Base-by-base conservation (phyloP, 352 stramenopile genomes). In the Elongisporangium prolatum region DNA sequence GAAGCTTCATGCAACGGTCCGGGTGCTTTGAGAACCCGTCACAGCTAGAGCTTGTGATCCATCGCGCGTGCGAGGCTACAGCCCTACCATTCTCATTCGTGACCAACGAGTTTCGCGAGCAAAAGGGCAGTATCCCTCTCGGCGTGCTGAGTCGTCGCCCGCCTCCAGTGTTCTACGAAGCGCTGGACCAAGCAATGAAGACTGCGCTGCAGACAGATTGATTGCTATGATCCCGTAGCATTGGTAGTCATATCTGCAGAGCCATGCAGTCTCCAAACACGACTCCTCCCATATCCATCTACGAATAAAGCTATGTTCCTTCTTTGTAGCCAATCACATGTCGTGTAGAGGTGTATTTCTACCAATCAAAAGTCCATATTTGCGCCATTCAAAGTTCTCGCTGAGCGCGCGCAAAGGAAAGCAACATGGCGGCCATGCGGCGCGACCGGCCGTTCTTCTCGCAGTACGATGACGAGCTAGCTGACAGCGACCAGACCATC, bases 401-500 rank as follows among this genome's bases (percentile, higher is more conserved):
- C 28, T 8, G 4, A 1, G 28, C 28, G 28, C 28, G 4, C 4
- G 28, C 28, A 40, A 13, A 13, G 28, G 28, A 40, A 40, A 40
- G 28, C 28, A 40, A 9, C 28, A 40, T 40, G 28, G 28, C 28
- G 28, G 28, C 28, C 28, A 40, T 40, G 28, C 28, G 28, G 28
- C 28, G 28, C 28, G 28, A 40, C 28, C 65, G 56, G n/a, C 54
- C 58, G 22, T 67, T 65, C 50, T 91, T 87, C 51, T 64, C 67
- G 25, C 68, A 63, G 25, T 88, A 84, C 54, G 79, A 89, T 57
- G 68, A 71, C 37, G 75, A 76, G 67, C 68, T 84, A 6, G 68
- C 83, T 51, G 69, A 86, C 70, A 89, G 79, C 65, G 75, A 91
- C 66, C 81, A 86, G 74, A 89, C 80, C 20, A 70, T 90, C 57